These are phyloP conservation scores for Phytophthora citrophthora DNA, from an alignment of 352 stramenopile species.

Conservation along the genomic window DNA sequence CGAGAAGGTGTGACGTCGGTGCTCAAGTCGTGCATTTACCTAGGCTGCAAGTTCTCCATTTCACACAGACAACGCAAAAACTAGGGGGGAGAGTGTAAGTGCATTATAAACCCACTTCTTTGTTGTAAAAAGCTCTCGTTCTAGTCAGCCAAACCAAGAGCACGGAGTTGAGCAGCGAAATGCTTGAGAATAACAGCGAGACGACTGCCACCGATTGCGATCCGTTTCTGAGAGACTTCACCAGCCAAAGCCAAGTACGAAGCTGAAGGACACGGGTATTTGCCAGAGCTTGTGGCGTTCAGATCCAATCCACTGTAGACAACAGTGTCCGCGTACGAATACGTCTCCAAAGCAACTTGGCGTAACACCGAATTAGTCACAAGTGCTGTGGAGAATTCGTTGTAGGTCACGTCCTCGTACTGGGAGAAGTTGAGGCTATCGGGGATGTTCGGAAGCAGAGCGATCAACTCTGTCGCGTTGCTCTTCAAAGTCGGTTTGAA, in stretches of 20 bases:
- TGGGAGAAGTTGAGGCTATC: slow-evolving; percentile 46
- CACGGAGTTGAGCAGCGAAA: slow-evolving; percentile 53
- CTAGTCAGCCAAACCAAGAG: slow-evolving; percentile 42
- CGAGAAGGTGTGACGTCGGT: slow-evolving; percentile 55
- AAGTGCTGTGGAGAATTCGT: slow-evolving; percentile 37
- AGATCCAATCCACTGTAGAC: slow-evolving; percentile 50
- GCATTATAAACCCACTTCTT: not conserved
- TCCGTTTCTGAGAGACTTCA: slow-evolving; percentile 51
- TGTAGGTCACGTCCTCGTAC: slow-evolving; percentile 45
- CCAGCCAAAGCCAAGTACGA: slow-evolving; percentile 44
- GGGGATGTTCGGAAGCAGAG: slow-evolving; percentile 32
- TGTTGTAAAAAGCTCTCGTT: not conserved
- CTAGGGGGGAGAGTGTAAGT: not conserved
- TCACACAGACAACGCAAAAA: slow-evolving; percentile 9
- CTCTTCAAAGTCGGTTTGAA: slow-evolving; percentile 30
- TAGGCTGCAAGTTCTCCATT: slow-evolving; percentile 58
- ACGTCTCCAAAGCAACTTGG: slow-evolving; percentile 49
- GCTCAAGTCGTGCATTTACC: slow-evolving; percentile 60
- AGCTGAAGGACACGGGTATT: slow-evolving; percentile 41
- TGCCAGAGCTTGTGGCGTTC: slow-evolving; percentile 28
- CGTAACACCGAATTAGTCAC: slow-evolving; percentile 32
- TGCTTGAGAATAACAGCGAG: slow-evolving; percentile 66
- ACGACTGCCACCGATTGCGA: slow-evolving; percentile 55
- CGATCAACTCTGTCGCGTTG: slow-evolving; percentile 55
- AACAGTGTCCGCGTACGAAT: slow-evolving; percentile 41